These are phyloP conservation scores for Yamadazyma laniorum DNA, from an alignment of 805 yeast genomes.

Conservation along the genomic window DNA sequence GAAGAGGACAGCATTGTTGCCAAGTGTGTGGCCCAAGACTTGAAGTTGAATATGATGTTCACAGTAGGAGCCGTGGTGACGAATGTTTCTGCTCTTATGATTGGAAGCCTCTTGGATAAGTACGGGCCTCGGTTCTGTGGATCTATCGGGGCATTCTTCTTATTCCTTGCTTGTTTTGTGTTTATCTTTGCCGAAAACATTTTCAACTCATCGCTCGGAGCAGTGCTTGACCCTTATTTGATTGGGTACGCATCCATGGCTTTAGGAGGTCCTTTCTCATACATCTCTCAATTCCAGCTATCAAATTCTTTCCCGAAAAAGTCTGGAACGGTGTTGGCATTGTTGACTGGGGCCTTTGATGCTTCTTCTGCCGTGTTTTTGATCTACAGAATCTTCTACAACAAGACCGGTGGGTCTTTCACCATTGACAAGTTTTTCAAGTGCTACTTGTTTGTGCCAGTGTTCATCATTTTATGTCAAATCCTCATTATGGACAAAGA, in stretches of 20 bases:
- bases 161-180: constrained; percentile 44
- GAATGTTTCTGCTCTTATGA: constrained; percentile 50
- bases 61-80: constrained; percentile 58
- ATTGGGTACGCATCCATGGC: constrained; percentile 53
- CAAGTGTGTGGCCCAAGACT: constrained; percentile 51
- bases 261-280: constrained; percentile 58
- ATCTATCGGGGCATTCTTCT: constrained; percentile 47
- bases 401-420: constrained; percentile 30
- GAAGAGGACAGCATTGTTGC: constrained; percentile 28
- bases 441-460: constrained; percentile 48
- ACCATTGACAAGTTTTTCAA: constrained; percentile 44
- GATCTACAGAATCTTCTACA: constrained; percentile 43
- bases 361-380: constrained; percentile 56
- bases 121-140: constrained; percentile 57
- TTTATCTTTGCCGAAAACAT: constrained; percentile 42
- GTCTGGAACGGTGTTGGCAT: constrained; percentile 52
- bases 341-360: constrained; percentile 58
- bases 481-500: constrained; percentile 48
- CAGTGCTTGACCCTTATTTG: constrained; percentile 48
- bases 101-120: constrained; percentile 49
- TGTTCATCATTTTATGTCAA: constrained; percentile 47
- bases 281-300: constrained; percentile 54
- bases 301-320: constrained; percentile 55
- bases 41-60: constrained; percentile 57
- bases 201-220: constrained; percentile 14